Percentiles rank a stretch among this genome's conserved stretches.
These are phyloP conservation scores for Magnusiomyces ingens DNA, from an alignment of 1,139 yeast genomes.

Conservation along the genomic window DNA sequence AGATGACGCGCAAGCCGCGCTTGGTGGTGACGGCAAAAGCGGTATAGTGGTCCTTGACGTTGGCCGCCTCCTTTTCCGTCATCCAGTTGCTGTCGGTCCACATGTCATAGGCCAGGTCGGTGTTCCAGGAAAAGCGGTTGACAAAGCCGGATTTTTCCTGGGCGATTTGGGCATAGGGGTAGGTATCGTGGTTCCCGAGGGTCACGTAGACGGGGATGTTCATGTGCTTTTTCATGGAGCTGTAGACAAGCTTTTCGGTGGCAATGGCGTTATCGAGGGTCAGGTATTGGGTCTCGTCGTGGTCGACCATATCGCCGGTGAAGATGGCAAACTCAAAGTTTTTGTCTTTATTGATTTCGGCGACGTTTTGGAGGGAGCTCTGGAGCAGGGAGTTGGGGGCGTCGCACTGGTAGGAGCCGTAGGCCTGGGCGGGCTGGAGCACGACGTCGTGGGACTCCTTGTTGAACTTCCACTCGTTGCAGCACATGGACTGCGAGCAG, in stretches of 20 bases:
- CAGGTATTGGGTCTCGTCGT: slow-evolving; percentile 43
- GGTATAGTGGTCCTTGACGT: slow-evolving; percentile 45
- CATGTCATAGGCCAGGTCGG: slow-evolving; percentile 51
- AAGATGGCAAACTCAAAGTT: slow-evolving; percentile 53
- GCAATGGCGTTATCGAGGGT: slow-evolving; percentile 43
- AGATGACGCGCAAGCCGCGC: slow-evolving; percentile 53
- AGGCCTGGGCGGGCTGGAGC: slow-evolving; percentile 49
- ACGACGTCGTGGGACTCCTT: slow-evolving; percentile 36
- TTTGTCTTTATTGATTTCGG: slow-evolving; percentile 29
- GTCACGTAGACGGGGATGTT: slow-evolving; percentile 54
- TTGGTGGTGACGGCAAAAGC: slow-evolving; percentile 54
- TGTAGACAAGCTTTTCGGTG: slow-evolving; percentile 48
- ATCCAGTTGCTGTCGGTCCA: slow-evolving; percentile 39
- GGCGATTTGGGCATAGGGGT: slow-evolving; percentile 64
- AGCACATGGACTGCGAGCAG: slow-evolving; percentile 45
- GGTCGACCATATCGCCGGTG: slow-evolving; percentile 63
- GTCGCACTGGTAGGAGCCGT: slow-evolving; percentile 54
- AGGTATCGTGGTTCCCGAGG: slow-evolving; percentile 67
- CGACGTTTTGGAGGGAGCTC: slow-evolving; percentile 45
- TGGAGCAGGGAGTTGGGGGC: slow-evolving; percentile 54
- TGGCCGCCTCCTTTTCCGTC: slow-evolving; percentile 19
- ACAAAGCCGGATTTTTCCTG: slow-evolving; percentile 44
- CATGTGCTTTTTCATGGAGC: slow-evolving; percentile 49
- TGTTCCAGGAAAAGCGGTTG: slow-evolving; percentile 51
- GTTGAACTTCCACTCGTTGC: slow-evolving; percentile 37